These are phyloP conservation scores for Pseudohyphozyma bogoriensis DNA, from an alignment of 768 basidiomycete genomes.

Conservation along the genomic window DNA sequence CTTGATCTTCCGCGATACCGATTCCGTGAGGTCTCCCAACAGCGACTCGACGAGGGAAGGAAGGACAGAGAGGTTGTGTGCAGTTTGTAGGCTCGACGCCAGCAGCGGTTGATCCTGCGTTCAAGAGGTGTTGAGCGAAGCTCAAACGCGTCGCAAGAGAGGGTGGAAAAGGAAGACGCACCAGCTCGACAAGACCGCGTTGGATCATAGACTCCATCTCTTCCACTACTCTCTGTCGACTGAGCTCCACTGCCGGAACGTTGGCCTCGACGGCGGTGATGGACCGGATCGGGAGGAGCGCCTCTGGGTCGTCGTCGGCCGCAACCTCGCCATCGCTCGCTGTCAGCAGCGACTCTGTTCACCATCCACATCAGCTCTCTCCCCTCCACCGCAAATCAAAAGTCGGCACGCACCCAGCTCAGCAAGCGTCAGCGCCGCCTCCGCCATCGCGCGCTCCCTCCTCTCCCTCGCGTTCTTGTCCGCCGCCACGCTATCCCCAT, in stretches of 20 bases:
- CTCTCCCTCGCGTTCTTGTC: conserved; percentile 55
- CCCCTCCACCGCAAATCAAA: neutral
- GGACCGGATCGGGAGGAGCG: conserved; percentile 54
- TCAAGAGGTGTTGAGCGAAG: neutral
- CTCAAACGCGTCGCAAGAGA: neutral
- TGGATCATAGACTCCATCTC: conserved; percentile 91
- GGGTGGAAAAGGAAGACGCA: conserved; percentile 39
- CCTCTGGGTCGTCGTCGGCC: conserved; percentile 17
- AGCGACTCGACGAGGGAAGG: conserved; percentile 72
- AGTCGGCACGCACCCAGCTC: conserved; percentile 49
- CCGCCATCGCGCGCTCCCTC: conserved; percentile 72
- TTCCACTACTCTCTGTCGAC: conserved; percentile 57
- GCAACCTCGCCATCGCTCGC: neutral
- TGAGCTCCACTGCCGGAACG: conserved; percentile 59
- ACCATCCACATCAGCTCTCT: neutral
- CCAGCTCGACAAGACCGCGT: conserved; percentile 63
- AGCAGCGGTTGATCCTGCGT: conserved; percentile 75
- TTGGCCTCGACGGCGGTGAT: conserved; percentile 62
- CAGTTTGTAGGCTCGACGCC: conserved; percentile 88
- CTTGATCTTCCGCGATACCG: conserved; percentile 69
- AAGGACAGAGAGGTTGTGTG: conserved; percentile 78
- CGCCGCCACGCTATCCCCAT: conserved; percentile 28
- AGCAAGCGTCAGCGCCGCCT: conserved; percentile 87
- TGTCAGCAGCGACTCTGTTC: neutral
- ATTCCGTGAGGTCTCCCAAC: conserved; percentile 65